phyloP scores from a whole-genome alignment of 768 basidiomycete genomes.

The Termitomyces sp. region DNA sequence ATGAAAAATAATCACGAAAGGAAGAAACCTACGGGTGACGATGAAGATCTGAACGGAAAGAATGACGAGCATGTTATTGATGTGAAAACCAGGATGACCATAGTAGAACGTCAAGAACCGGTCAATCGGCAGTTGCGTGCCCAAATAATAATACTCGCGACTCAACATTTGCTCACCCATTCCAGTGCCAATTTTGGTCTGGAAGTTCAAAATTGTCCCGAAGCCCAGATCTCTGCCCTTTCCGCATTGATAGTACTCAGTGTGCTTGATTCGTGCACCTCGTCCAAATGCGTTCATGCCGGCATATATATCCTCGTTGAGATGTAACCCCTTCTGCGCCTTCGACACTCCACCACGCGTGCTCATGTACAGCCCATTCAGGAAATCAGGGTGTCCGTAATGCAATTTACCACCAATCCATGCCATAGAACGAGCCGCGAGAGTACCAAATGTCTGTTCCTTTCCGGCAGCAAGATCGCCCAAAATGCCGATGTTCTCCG shows the following conservation, averaged over 20 bases:
- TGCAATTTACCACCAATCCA: slow-evolving; percentile 99
- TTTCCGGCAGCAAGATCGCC: slow-evolving; percentile 98
- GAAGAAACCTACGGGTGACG: slow-evolving; percentile 64
- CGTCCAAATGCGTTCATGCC: slow-evolving; percentile 98
- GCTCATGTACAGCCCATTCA: slow-evolving; percentile 96
- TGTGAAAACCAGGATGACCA: slow-evolving; percentile 98
- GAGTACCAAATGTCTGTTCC: slow-evolving; percentile 98
- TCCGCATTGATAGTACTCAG: slow-evolving; percentile 98
- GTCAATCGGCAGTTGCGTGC: slow-evolving; percentile 96
- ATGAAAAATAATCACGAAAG: background rate
- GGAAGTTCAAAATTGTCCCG: slow-evolving; percentile 98
- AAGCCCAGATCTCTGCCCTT: slow-evolving; percentile 99
- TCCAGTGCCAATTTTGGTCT: slow-evolving; percentile 99
- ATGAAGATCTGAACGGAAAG: slow-evolving; percentile 95
- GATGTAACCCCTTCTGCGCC: slow-evolving; percentile 97
- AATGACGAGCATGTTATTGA: slow-evolving; percentile 99
- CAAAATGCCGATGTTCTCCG: slow-evolving; percentile 98
- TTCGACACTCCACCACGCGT: slow-evolving; percentile 98
- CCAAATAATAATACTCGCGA: slow-evolving; percentile 97
- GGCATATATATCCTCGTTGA: slow-evolving; percentile 99
- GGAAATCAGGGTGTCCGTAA: slow-evolving; percentile 99
- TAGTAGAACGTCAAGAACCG: slow-evolving; percentile 99
- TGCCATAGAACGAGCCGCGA: slow-evolving; percentile 91
- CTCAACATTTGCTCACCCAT: slow-evolving; percentile 99
- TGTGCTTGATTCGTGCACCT: slow-evolving; percentile 97